Percentiles rank a stretch among this genome's conserved stretches.
These are phyloP conservation scores for Mucor irregularis DNA, from an alignment of 371 early-diverging fungal genomes.

Conservation along the genomic window DNA sequence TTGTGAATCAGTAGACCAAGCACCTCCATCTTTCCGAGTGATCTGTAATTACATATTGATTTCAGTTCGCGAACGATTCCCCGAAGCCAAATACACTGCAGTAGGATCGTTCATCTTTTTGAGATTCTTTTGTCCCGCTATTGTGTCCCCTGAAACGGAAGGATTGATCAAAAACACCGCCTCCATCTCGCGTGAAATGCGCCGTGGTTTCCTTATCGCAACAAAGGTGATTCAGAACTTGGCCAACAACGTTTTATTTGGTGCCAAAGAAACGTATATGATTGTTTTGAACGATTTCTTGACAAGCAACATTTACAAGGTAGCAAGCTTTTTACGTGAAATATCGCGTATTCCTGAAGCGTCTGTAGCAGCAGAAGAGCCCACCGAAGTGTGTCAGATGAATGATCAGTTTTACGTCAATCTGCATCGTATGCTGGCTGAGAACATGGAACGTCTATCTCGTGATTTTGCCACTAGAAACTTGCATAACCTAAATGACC, in stretches of 20 bases:
- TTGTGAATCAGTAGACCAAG: conserved; percentile 59
- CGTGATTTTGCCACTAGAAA: conserved; percentile 45
- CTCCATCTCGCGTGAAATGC: conserved; percentile 38
- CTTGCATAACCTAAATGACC: conserved; percentile 11
- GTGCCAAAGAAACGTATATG: conserved; percentile 90
- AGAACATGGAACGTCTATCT: conserved; percentile 67
- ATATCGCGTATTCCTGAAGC: conserved; percentile 35
- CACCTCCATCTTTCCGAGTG: conserved; percentile 74
- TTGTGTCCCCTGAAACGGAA: conserved; percentile 80
- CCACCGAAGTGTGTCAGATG: conserved; percentile 24
- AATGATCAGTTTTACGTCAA: conserved; percentile 52
- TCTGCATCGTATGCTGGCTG: conserved; percentile 64
- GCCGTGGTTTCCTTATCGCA: conserved; percentile 82
- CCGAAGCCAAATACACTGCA: conserved; percentile 79
- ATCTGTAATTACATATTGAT: conserved; percentile 74
- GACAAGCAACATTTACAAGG: conserved; percentile 63
- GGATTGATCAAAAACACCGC: conserved; percentile 37
- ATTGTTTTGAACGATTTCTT: conserved; percentile 80
- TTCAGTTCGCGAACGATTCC: conserved; percentile 77
- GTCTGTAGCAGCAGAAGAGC: conserved; percentile 13
- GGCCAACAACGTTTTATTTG: conserved; percentile 92
- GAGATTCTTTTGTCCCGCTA: conserved; percentile 93
- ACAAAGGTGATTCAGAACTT: conserved; percentile 95
- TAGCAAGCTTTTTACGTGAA: conserved; percentile 57
- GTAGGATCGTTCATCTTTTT: conserved; percentile 94